Evolutionary conservation across 768 basidiomycete species (phyloP).

Genomic region (Lentinus tigrinus): DNA sequence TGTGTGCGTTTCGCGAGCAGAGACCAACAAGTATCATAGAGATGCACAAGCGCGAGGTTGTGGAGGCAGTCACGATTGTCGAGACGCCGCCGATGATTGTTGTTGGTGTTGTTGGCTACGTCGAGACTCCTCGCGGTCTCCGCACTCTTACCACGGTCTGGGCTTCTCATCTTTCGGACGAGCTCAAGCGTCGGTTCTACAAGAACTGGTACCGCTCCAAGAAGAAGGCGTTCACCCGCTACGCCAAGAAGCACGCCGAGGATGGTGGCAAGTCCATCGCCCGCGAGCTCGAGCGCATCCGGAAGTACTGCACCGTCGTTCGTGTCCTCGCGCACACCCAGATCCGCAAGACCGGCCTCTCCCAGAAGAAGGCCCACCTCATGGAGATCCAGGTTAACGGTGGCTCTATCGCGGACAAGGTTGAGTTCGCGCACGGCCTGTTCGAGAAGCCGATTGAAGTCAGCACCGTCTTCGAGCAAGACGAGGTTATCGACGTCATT

Average conservation of each 20-base stretch:
- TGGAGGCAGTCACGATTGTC: constrained; percentile 94
- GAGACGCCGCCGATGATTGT: constrained; percentile 97
- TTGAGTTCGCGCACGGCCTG: constrained; percentile 88
- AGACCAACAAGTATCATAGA: constrained; percentile 49
- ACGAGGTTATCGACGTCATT: constrained; percentile 95
- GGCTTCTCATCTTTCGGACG: constrained; percentile 97
- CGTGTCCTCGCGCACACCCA: constrained; percentile 99
- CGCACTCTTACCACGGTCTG: constrained; percentile 98
- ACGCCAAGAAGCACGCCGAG: constrained; percentile 99
- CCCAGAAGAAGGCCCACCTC: constrained; percentile 99
- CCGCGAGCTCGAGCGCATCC: constrained; percentile 98
- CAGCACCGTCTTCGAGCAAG: constrained; percentile 86
- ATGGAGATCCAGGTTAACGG: constrained; percentile 99
- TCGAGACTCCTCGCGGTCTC: constrained; percentile 98
- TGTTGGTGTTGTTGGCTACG: constrained; percentile 98
- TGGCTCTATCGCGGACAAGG: constrained; percentile 94
- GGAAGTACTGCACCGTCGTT: constrained; percentile 99
- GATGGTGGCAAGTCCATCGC: constrained; percentile 87
- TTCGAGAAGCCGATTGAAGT: constrained; percentile 97
- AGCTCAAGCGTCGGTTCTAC: constrained; percentile 99
- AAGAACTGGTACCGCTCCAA: constrained; percentile 99
- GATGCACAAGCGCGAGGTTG: constrained; percentile 99
- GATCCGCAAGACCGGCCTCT: constrained; percentile 95
- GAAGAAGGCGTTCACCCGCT: constrained; percentile 99
- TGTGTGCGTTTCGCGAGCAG: too few species aligned